Base-by-base conservation (phyloP, 2,329 filamentous ascomycete species). In the Ascosphaera apis region DNA sequence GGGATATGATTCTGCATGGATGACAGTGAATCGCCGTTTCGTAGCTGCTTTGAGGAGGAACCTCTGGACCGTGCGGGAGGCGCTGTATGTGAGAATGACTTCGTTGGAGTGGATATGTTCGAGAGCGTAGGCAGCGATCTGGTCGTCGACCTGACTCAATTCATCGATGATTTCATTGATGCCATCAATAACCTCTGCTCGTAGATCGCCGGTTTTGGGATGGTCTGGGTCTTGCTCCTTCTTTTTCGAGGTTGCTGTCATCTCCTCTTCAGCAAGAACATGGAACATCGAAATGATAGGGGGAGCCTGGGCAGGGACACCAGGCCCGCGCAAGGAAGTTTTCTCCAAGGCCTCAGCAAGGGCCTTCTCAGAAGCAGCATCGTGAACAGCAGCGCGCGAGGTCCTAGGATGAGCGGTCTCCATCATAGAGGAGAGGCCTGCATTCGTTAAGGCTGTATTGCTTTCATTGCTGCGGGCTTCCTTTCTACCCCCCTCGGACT, bases 131-230 rank as follows among this genome's bases (percentile, higher is more conserved):
- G 73, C 72, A 2, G 86, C 80, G 46, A 98, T 91, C 55, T 92
- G 83, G 49, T 91, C 82, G 51, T 93, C 88, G 5, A 83, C 83
- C 50, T 86, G 78, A 44, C 78, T 76, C 38, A 98, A 74, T 57
- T 98, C 88, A 50, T 98, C 88, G 54, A 91, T 79, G 40, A 98
- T 83, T 53, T 98, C 88, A 47, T 82, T 75, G 47, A 98, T 93
- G 31, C 84, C 88, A 47, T 88, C 80, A 44, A 93, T 75, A 17
- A 95, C 77, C 55, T 95, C 88, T 11, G 81, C 81, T 41, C 83
- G 78, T 39, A 95, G 63, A 42, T 91, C 77, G 40, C 78, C 67
- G 37, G 61, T 54, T 38, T 47, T 18, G 43, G 21, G 21, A 25
- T 25, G 5, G 47, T 6, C 43, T 41, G 18, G 38, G 34, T 36